phyloP scores from a whole-genome alignment of 1,284 basidiomycete species.

The Cystobasidium pallidum region DNA sequence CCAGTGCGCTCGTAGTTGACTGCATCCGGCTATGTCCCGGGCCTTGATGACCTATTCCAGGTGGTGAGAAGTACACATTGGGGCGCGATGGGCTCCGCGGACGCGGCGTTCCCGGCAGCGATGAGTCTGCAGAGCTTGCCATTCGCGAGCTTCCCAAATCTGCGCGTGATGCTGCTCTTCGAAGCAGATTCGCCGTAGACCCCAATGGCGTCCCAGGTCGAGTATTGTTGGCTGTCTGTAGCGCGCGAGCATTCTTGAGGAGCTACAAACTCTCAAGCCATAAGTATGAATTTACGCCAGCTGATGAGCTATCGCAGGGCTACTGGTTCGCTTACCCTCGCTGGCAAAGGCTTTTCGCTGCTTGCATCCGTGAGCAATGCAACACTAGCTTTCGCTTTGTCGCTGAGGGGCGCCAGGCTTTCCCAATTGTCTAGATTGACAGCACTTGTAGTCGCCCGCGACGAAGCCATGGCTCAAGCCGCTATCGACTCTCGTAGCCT shows the following conservation, averaged over 20 bases:
- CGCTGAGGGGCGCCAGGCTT: slow-evolving; percentile 71
- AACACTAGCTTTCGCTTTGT: slow-evolving; percentile 71
- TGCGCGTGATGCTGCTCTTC: slow-evolving; percentile 34
- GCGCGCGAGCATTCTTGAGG: slow-evolving; percentile 11
- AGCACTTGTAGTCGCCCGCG: slow-evolving; percentile 43
- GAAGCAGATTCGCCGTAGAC: slow-evolving; percentile 8
- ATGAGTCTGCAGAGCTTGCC: slow-evolving; percentile 10
- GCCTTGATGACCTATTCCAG: slow-evolving; percentile 20
- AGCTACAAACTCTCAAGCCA: not conserved
- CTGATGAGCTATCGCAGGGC: not conserved
- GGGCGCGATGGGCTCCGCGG: slow-evolving; percentile 23
- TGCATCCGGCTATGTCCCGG: slow-evolving; percentile 23
- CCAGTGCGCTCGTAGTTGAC: slow-evolving; percentile 21
- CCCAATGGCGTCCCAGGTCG: slow-evolving; percentile 23
- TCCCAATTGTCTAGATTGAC: slow-evolving; percentile 82
- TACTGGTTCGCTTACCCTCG: slow-evolving; percentile 70
- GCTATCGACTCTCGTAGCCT: not conserved
- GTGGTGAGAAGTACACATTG: slow-evolving; percentile 9
- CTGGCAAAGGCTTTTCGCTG: slow-evolving; percentile 67
- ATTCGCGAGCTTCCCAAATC: slow-evolving; percentile 8
- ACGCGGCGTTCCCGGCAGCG: slow-evolving; percentile 9
- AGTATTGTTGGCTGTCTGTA: slow-evolving; percentile 43
- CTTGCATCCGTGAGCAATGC: slow-evolving; percentile 66
- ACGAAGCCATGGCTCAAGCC: slow-evolving; percentile 16
- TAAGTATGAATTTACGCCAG: not conserved